These are phyloP conservation scores for Striga hermonthica DNA, from an alignment of 305 asterid genomes.

Conservation along the genomic window DNA sequence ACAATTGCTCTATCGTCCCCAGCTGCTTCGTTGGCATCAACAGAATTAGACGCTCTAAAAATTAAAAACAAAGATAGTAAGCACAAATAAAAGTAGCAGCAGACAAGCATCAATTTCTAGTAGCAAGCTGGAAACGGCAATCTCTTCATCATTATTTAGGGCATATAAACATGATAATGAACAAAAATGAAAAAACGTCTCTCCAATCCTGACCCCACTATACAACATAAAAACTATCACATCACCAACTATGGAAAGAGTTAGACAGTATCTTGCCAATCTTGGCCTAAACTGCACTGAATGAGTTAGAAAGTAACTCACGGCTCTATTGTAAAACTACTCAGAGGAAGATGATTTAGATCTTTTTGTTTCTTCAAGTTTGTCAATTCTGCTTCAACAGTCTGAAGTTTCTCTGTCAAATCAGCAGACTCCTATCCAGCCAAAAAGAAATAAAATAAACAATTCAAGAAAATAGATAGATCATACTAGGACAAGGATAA, in stretches of 20 bases:
- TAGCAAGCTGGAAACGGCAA: constrained; percentile 4
- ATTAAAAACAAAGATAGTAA: constrained; percentile 14
- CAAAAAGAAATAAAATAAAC: constrained; percentile 23
- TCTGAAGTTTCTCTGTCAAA: constrained; percentile 59
- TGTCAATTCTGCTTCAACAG: constrained; percentile 54
- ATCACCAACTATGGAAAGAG: background rate
- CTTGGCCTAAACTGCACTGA: constrained; percentile 23
- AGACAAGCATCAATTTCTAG: constrained; percentile 9
- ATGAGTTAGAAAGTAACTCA: constrained; percentile 41
- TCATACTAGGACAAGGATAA: background rate
- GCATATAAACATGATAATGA: background rate
- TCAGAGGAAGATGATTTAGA: constrained; percentile 51
- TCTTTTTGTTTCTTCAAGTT: constrained; percentile 52
- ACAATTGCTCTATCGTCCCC: constrained; percentile 67
- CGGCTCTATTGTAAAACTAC: constrained; percentile 50
- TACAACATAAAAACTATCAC: background rate
- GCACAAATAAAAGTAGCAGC: constrained; percentile 13
- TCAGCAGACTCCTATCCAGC: constrained; percentile 54
- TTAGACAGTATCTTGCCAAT: constrained; percentile 4
- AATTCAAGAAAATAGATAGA: background rate
- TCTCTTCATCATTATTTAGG: constrained; percentile 5
- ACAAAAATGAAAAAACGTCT: constrained; percentile 3
- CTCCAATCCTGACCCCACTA: constrained; percentile 14
- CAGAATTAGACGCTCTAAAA: constrained; percentile 43
- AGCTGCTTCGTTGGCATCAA: constrained; percentile 39